phyloP scores from a whole-genome alignment of 164 flowering plant genomes.

The Magnolia kwangsiensis region DNA sequence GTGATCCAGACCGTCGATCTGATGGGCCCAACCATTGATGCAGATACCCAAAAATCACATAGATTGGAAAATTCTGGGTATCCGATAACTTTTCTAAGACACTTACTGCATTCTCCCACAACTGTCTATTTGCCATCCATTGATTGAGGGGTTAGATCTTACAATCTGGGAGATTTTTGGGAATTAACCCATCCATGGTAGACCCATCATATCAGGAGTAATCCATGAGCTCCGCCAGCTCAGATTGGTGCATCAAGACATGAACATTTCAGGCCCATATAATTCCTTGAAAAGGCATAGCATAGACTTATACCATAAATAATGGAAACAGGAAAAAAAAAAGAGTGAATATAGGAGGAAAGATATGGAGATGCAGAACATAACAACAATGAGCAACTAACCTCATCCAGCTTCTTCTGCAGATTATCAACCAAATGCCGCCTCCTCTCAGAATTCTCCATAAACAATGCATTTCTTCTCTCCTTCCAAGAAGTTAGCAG shows the following conservation, averaged over 20 bases:
- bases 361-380: not conserved
- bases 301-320: not conserved
- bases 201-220: not conserved
- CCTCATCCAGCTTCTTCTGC: slow-evolving; percentile 91
- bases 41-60: not conserved
- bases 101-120: not conserved
- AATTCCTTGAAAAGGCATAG: too few species aligned
- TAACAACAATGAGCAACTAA: slow-evolving; percentile 21
- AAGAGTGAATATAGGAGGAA: not conserved
- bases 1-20: not conserved
- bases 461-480: slow-evolving; percentile 62
- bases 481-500: slow-evolving; percentile 67
- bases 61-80: not conserved
- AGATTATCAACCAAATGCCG: slow-evolving; percentile 60
- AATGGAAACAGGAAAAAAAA: not conserved
- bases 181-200: not conserved
- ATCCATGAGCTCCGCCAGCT: not conserved
- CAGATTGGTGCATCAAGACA: not conserved
- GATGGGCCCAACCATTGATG: not conserved
- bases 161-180: not conserved
- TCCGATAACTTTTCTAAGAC: not conserved
- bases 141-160: not conserved
- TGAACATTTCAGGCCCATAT: too few species aligned
- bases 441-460: slow-evolving; percentile 75
- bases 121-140: not conserved